These are phyloP conservation scores for Letharia lupina DNA, from an alignment of 495 filamentous ascomycete genomes.

Conservation along the genomic window DNA sequence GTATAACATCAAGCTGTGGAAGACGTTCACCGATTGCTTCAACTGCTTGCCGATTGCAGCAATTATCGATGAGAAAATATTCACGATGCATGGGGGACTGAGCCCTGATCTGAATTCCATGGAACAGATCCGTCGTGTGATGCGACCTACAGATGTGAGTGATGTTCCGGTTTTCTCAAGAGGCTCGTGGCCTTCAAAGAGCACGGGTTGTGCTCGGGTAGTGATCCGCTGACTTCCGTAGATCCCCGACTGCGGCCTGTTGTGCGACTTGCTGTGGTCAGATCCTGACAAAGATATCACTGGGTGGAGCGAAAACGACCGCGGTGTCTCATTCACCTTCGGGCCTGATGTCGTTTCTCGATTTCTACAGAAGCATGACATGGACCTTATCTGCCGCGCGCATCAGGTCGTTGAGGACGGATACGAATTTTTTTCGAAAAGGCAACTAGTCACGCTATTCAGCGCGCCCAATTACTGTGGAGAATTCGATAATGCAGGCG, in stretches of 20 bases:
- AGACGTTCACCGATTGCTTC: constrained; percentile 99
- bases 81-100: constrained; percentile 98
- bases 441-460: constrained; percentile 94
- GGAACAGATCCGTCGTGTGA: constrained; percentile 98
- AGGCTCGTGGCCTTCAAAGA: constrained; percentile 29
- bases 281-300: constrained; percentile 99
- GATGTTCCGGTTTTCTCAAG: neutral
- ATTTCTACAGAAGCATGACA: constrained; percentile 98
- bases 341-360: constrained; percentile 97
- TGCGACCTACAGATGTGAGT: constrained; percentile 97
- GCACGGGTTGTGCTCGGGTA: constrained; percentile 5
- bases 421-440: constrained; percentile 99
- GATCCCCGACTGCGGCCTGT: constrained; percentile 96
- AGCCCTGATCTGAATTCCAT: constrained; percentile 98
- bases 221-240: constrained; percentile 49
- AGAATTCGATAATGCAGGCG: constrained; percentile 98
- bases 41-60: constrained; percentile 99
- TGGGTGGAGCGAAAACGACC: constrained; percentile 99
- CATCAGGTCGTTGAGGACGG: constrained; percentile 99
- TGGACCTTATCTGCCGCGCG: constrained; percentile 98
- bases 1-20: constrained; percentile 99
- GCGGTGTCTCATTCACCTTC: constrained; percentile 97
- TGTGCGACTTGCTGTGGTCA: constrained; percentile 97
- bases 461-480: constrained; percentile 99
- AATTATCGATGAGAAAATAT: constrained; percentile 99